phyloP scores from a whole-genome alignment of 805 yeast species.

The Candida railenensis region DNA sequence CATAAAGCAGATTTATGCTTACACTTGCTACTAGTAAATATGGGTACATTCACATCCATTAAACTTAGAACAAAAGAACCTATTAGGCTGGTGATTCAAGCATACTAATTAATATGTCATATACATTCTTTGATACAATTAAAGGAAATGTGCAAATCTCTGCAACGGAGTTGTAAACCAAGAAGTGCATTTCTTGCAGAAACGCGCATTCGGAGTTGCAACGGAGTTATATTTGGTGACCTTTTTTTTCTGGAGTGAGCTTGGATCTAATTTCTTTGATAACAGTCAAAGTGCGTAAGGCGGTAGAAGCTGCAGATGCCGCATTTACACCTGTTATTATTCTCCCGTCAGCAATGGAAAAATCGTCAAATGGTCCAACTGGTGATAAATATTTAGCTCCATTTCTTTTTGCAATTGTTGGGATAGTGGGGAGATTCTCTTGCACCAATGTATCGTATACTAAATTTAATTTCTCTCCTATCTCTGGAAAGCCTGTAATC shows the following conservation, averaged over 20 bases:
- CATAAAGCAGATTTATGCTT: too few species aligned
- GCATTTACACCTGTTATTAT: slow-evolving; percentile 70
- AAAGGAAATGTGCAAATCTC: too few species aligned
- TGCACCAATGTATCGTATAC: slow-evolving; percentile 19
- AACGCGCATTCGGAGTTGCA: too few species aligned
- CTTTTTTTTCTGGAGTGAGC: neutral
- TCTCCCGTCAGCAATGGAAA: slow-evolving; percentile 53
- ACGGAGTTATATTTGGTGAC: neutral
- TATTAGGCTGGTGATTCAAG: too few species aligned
- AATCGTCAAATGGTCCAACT: slow-evolving; percentile 50
- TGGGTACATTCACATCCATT: too few species aligned
- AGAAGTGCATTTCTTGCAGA: too few species aligned
- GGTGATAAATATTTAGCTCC: slow-evolving; percentile 50
- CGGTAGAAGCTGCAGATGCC: slow-evolving; percentile 51
- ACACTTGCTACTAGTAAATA: too few species aligned
- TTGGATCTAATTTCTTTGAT: slow-evolving; percentile 4
- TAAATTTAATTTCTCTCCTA: slow-evolving; percentile 43
- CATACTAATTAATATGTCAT: too few species aligned
- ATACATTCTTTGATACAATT: too few species aligned
- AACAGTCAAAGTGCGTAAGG: slow-evolving; percentile 32
- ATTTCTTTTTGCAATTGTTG: slow-evolving; percentile 32
- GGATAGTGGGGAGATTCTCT: slow-evolving; percentile 32
- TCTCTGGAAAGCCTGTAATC: slow-evolving; percentile 61
- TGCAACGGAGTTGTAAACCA: too few species aligned
- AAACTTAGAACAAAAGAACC: too few species aligned